Evolutionary conservation across 2,329 filamentous ascomycete genomes (phyloP), one percentile per base, ranked within the genome.

Genomic region (Thelonectria rubi): DNA sequence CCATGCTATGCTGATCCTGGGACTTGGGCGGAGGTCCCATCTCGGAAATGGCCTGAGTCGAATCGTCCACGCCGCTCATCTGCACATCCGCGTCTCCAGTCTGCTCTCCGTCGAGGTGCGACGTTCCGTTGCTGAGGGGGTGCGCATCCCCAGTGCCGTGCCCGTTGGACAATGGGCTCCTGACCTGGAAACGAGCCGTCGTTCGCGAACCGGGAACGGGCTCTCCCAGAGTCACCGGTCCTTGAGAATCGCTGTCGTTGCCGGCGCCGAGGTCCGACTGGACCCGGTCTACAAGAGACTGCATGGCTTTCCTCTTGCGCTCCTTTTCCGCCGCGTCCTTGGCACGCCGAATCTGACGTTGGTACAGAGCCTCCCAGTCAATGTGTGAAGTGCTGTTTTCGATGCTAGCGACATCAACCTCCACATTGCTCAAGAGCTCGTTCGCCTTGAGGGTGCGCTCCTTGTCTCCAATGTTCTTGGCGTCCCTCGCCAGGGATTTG

Each of bases 371-470:
- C 66, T 97, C 93, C 80, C 93, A 97, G 71, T 95, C 90, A 42
- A 90, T 81, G 34, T 91, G 80, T 11, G 81, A 82, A 14, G 91
- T 87, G 65, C 91, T 84, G 43, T 83, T 82, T 72, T 93, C 90
- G 58, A 97, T 88, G 48, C 86, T 87, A 45, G 88, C 88, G 65
- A 98, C 90, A 77, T 98, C 94, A 34, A 98, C 94, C 74, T 97
- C 93, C 2, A 97, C 94, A 72, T 98, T 98, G 20, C 93, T 88
- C 37, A 94, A 81, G 70, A 99, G 88, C 78, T 99, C 95, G 62
- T 96, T 97, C 1, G 93, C 94, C 75, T 94, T 95, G 55, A 97
- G 80, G 2, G 90, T 88, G 42, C 93, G 85, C 64, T 97, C 91
- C 69, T 89, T 88, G 71, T 98, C 94, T n/a, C 91, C 92, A 60